These are phyloP conservation scores for Hymenoscyphus linearis DNA, from an alignment of 2,329 filamentous ascomycete genomes.

Conservation along the genomic window DNA sequence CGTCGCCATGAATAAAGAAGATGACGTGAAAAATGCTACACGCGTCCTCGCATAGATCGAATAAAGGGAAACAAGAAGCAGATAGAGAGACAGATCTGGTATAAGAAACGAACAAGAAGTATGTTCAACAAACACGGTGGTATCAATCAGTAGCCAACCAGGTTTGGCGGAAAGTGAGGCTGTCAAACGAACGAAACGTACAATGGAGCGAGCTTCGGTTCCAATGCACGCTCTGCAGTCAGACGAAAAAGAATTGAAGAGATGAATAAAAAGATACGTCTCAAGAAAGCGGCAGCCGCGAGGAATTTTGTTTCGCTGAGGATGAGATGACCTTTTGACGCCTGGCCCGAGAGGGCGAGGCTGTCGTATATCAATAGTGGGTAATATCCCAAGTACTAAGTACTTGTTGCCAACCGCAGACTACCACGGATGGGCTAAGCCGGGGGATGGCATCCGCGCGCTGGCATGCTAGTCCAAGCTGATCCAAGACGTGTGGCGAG, in stretches of 20 bases:
- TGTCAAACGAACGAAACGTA: conserved; percentile 14
- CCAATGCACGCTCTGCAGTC: neutral
- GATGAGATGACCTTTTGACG: neutral
- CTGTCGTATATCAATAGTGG: conserved; percentile 2
- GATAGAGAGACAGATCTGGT: conserved; percentile 2
- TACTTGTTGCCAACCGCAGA: neutral
- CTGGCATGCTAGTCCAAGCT: neutral
- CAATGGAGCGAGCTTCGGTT: neutral
- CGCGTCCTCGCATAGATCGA: conserved; percentile 7
- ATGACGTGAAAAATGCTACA: conserved; percentile 10
- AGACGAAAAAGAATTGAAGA: neutral
- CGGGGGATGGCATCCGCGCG: neutral
- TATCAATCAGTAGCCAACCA: neutral
- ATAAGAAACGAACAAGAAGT: neutral
- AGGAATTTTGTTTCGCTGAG: neutral
- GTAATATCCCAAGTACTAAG: neutral
- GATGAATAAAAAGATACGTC: neutral
- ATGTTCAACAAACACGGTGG: neutral
- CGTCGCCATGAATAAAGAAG: conserved; percentile 20
- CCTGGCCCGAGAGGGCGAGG: neutral
- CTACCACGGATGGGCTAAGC: neutral
- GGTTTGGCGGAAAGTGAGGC: conserved; percentile 13
- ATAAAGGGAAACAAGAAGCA: conserved; percentile 9
- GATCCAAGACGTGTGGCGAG: neutral
- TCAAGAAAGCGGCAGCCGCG: neutral